Evolutionary conservation across 2,329 filamentous ascomycete species (phyloP), one percentile per base, ranked within the genome.

Genomic region (Trichoderma sp.): DNA sequence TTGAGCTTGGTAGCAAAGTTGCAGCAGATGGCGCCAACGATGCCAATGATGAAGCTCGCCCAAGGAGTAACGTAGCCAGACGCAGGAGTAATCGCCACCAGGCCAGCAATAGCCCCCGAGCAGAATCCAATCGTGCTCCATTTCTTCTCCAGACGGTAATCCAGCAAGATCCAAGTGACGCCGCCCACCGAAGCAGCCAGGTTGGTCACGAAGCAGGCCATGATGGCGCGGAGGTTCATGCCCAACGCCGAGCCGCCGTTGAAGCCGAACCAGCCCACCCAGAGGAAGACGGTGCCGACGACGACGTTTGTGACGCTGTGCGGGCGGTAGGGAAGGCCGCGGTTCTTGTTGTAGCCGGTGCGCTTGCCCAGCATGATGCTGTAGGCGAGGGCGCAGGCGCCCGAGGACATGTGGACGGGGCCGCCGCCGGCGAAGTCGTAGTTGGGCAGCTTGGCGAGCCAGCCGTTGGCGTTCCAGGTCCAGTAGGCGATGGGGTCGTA

Each of bases 201-300:
- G 81, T 97, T 95, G 70, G 94, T 97, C 72, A 95, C 92, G 61
- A 96, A 88, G 75, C 91, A 92, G 66, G 94, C 94, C 91, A 97
- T 95, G 79, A 97, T 85, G 66, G 94, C 92, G 70, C 94, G 92
- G 74, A 97, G 83, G 82, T 96, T 97, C 72, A 93, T 92, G 70
- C 88, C 86, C 55, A 96, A 85, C 2, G 93, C 94, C 4, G 91
- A 87, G 71, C 94, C 94, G 66, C 92, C 94, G 80, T 97, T 97
- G 88, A 97, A 97, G 60, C 94, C 94, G 78, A 97, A 96, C 94
- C 94, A 97, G 70, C 94, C 94, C 57, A 97, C 92, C 94, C 94
- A 97, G 61, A 97, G 86, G 80, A 91, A 87, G 31, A 90, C 86
- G 4, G 91, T 92, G 27, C 91, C 91, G 58, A 93, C 84, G 59